These are phyloP conservation scores for Blumeria hordei DNA, from an alignment of 2,329 filamentous ascomycete species.

Conservation along the genomic window DNA sequence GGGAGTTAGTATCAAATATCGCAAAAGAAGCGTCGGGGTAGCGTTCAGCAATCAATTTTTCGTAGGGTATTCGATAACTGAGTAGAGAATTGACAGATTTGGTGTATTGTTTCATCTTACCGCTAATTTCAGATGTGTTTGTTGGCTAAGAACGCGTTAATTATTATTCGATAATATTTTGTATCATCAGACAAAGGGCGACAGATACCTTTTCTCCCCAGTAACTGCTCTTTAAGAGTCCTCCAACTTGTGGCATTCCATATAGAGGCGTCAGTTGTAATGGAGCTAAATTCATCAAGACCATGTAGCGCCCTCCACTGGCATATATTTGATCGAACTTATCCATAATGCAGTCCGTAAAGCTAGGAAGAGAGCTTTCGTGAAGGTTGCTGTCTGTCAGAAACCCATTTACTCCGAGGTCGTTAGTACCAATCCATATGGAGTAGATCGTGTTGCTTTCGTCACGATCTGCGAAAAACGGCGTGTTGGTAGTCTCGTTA, in stretches of 20 bases:
- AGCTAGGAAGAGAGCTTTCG: slow-evolving; percentile 36
- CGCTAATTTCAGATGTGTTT: slow-evolving; percentile 23
- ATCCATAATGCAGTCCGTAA: slow-evolving; percentile 41
- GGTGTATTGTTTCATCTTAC: slow-evolving; percentile 26
- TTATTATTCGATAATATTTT: neutral
- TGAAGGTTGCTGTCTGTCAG: slow-evolving; percentile 34
- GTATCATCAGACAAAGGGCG: neutral
- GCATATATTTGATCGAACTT: slow-evolving; percentile 38
- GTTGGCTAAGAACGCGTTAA: slow-evolving; percentile 14
- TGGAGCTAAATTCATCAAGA: slow-evolving; percentile 45
- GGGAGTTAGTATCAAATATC: slow-evolving; percentile 39
- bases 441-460: slow-evolving; percentile 42
- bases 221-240: slow-evolving; percentile 19
- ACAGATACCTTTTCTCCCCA: slow-evolving; percentile 17
- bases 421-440: slow-evolving; percentile 66
- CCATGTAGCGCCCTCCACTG: slow-evolving; percentile 43
- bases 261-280: slow-evolving; percentile 46
- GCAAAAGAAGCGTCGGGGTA: slow-evolving; percentile 37
- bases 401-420: slow-evolving; percentile 42
- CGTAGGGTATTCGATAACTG: slow-evolving; percentile 24
- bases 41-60: slow-evolving; percentile 20
- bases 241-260: slow-evolving; percentile 22
- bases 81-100: slow-evolving; percentile 24
- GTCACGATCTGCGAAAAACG: slow-evolving; percentile 21
- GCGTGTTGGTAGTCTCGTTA: slow-evolving; percentile 14